Evolutionary conservation across 352 stramenopile species (phyloP).

Genomic region (Phytopythium sindhum): DNA sequence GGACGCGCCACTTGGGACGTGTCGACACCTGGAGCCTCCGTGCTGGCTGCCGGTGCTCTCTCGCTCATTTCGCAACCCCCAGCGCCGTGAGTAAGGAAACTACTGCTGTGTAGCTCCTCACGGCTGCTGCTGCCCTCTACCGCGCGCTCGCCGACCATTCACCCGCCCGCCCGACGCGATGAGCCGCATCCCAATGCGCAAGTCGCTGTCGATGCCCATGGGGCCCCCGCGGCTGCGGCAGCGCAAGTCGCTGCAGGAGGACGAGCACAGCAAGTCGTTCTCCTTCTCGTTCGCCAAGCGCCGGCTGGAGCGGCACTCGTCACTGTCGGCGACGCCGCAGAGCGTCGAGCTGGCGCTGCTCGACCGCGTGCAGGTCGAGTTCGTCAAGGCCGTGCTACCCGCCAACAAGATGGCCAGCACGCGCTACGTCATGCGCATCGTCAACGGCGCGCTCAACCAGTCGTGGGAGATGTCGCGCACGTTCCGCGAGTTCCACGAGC

Average conservation of each 20-base stretch:
- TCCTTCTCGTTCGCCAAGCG: constrained; percentile 36
- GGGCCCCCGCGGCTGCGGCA: constrained; percentile 26
- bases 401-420: constrained; percentile 64
- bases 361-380: constrained; percentile 74
- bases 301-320: constrained; percentile 53
- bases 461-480: constrained; percentile 80
- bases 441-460: constrained; percentile 57
- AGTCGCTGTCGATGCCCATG: constrained; percentile 39
- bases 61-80: background rate
- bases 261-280: constrained; percentile 29
- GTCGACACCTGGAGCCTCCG: background rate
- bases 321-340: constrained; percentile 23
- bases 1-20: background rate
- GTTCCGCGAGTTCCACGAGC: constrained; percentile 77
- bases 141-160: background rate
- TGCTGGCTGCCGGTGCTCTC: background rate
- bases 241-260: constrained; percentile 39
- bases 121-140: background rate
- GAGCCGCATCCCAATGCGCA: constrained; percentile 18
- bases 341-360: constrained; percentile 69
- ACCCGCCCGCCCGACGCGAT: background rate
- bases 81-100: background rate
- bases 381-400: constrained; percentile 74
- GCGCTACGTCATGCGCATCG: constrained; percentile 79
- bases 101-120: no score